A percentile compares a stretch with the other conserved stretches of the same genome.
Evolutionary conservation across 345 rosid species (phyloP).

Genomic region (Citrus unshiu): DNA sequence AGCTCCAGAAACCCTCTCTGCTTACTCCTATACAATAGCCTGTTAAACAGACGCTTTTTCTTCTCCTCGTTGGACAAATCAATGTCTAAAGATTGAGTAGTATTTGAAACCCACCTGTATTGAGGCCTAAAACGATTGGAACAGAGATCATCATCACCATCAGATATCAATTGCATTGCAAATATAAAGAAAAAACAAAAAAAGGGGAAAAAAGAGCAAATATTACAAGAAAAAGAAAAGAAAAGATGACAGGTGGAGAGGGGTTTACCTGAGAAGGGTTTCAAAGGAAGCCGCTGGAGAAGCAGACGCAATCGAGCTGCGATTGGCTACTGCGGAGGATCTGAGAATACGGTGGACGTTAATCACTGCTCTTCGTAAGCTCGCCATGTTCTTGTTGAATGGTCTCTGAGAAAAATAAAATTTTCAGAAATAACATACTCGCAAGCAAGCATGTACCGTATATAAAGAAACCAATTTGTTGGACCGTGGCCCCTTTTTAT

Average conservation of each 20-base stretch:
- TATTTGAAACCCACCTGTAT: conserved; percentile 30
- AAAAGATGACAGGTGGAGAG: neutral
- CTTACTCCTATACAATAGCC: conserved; percentile 87
- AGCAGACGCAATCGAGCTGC: conserved; percentile 6
- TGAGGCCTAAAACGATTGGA: conserved; percentile 37
- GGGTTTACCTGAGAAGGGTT: conserved; percentile 20
- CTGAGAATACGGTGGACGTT: conserved; percentile 41
- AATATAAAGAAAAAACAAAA: neutral
- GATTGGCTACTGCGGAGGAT: conserved; percentile 26
- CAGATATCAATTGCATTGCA: neutral
- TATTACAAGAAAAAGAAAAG: neutral
- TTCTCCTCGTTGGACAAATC: conserved; percentile 73
- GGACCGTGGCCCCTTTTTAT: neutral
- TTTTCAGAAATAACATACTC: neutral
- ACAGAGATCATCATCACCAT: neutral
- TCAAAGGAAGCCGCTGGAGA: conserved; percentile 4
- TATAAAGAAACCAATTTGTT: neutral
- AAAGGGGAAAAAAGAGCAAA: neutral
- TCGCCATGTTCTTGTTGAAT: conserved; percentile 26
- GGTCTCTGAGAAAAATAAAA: neutral
- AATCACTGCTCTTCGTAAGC: conserved; percentile 41
- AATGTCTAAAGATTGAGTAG: conserved; percentile 32
- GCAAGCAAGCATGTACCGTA: neutral
- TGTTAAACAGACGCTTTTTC: conserved; percentile 70
- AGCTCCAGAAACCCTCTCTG: conserved; percentile 93